Evolutionary conservation across 192 early-diverging fungal species (phyloP).

Genomic region (Entomortierella beljakovae): DNA sequence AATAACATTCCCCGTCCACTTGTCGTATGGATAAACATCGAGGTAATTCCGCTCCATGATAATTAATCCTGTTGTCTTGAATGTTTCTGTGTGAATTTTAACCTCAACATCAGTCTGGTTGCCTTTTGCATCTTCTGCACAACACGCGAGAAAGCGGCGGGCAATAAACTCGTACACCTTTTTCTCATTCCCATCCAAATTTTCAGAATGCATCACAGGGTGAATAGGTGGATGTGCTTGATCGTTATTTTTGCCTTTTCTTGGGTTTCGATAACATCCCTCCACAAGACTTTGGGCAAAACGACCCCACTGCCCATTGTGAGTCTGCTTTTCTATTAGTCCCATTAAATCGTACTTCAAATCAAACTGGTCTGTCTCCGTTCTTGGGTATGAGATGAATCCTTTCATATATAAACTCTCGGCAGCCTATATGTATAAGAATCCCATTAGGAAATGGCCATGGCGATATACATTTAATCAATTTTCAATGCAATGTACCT

Average conservation of each 20-base stretch:
- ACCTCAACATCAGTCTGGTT: constrained; percentile 82
- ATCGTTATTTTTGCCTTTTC: constrained; percentile 90
- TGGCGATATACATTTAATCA: neutral
- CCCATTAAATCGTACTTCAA: constrained; percentile 74
- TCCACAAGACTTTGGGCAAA: constrained; percentile 63
- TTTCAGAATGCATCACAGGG: constrained; percentile 68
- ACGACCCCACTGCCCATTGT: constrained; percentile 24
- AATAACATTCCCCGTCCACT: constrained; percentile 82
- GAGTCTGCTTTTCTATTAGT: constrained; percentile 71
- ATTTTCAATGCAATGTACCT: constrained; percentile 19
- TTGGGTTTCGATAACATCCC: constrained; percentile 78
- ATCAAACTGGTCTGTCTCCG: constrained; percentile 95
- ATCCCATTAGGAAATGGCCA: neutral
- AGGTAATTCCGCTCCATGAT: constrained; percentile 91
- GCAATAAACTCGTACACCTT: constrained; percentile 90
- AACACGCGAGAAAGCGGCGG: constrained; percentile 91
- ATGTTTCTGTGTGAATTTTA: constrained; percentile 78
- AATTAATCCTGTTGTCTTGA: constrained; percentile 80
- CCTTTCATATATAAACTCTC: constrained; percentile 90
- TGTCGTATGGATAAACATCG: constrained; percentile 93
- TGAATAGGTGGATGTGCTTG: constrained; percentile 99
- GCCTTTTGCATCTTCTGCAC: constrained; percentile 91
- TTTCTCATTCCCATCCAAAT: constrained; percentile 69
- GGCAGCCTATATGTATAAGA: constrained; percentile 67
- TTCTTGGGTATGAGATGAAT: constrained; percentile 95